Base-by-base conservation (phyloP, 768 basidiomycete genomes). In the Pleurotus salmoneostramineus region DNA sequence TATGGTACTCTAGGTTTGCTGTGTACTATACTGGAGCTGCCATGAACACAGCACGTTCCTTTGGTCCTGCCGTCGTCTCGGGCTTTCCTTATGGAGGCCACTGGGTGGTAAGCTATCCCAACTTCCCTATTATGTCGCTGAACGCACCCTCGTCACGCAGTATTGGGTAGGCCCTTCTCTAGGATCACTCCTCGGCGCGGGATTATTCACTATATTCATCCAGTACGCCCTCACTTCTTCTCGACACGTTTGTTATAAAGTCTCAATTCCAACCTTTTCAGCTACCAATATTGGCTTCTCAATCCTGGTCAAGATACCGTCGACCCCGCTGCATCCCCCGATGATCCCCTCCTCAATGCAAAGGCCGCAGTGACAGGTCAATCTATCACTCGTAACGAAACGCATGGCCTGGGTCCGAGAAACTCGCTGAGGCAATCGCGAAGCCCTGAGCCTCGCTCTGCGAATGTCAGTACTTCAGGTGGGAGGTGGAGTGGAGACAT, bases 111-210 rank as follows among this genome's bases (percentile, higher is more conserved):
- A 32, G 82, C 15, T 33, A 6, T 36, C 32, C 5, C 31, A 21
- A 17, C 31, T 0, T 37, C 35, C 14, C n/a, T 3, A 17, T 54
- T 3, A 27, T 12, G 6, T 57, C 32, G 46, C 31, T 32, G 58
- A 15, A 21, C 47, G 32, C 2, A 48, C 15, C 15, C 8, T 42
- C 12, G 32, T 32, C 36, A 50, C 32, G 27, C 49, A 88, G 84
- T 87, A 87, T 63, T 88, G 87, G 87, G 70, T 88, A 5, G 88
- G 89, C 43, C 88, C 88, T 0, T 79, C 79, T 54, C 72, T 90
- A 15, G 88, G 89, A 32, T 77, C 85, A 3, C 65, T 90, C 8
- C 73, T 91, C 6, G 85, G 72, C 36, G 74, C 80, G 12, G 76
- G 65, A 5, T 77, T 89, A 62, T 91, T 88, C 65, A 66, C 75